Evolutionary conservation across 768 basidiomycete species (phyloP).

Genomic region (Clathrus columnatus): DNA sequence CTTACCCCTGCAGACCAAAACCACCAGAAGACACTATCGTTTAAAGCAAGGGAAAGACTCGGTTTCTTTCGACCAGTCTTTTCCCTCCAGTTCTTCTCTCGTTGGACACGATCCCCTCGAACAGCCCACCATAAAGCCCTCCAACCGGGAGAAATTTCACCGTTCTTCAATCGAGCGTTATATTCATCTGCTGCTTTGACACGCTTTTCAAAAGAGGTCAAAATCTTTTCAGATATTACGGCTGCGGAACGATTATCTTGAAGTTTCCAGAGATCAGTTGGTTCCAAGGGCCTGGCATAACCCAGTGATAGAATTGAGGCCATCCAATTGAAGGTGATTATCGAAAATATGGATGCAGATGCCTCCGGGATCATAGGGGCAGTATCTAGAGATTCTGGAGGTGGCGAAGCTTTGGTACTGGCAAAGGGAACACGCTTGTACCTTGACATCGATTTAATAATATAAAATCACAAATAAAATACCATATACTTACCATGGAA

Average conservation of each 20-base stretch:
- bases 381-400: constrained; percentile 49
- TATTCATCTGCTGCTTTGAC: constrained; percentile 51
- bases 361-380: constrained; percentile 57
- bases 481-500: not conserved
- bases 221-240: constrained; percentile 53
- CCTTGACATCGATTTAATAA: not conserved
- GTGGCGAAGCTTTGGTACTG: constrained; percentile 26
- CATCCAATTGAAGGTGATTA: constrained; percentile 70
- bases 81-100: constrained; percentile 58
- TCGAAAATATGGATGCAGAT: constrained; percentile 47
- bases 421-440: constrained; percentile 18
- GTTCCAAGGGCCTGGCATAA: constrained; percentile 73
- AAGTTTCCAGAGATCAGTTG: constrained; percentile 73
- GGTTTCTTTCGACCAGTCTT: constrained; percentile 51
- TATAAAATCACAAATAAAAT: not conserved
- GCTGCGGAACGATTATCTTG: constrained; percentile 52
- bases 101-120: constrained; percentile 35
- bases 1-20: constrained; percentile 63
- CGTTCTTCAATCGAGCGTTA: constrained; percentile 58
- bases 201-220: constrained; percentile 54
- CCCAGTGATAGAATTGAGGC: constrained; percentile 63
- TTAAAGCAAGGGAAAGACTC: constrained; percentile 61
- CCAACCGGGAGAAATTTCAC: constrained; percentile 50
- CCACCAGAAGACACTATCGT: constrained; percentile 69
- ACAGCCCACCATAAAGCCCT: constrained; percentile 52